A percentile compares a stretch with the other conserved stretches of the same genome.
phyloP scores from a whole-genome alignment of 2,329 filamentous ascomycete genomes.

The Trichoderma afroharzianum region DNA sequence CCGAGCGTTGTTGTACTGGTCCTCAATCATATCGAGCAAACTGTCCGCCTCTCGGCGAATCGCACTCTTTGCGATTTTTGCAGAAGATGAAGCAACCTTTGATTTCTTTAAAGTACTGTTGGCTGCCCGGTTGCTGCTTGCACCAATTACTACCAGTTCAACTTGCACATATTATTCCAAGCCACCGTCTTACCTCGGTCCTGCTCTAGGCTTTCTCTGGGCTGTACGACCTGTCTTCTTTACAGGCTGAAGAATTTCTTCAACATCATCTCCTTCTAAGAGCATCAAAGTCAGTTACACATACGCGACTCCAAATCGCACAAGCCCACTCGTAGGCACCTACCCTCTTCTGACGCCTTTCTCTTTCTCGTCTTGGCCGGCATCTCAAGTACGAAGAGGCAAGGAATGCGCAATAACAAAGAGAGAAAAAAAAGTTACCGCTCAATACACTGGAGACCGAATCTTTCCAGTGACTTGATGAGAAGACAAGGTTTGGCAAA shows the following conservation, averaged over 20 bases:
- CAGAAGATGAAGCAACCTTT: conserved; percentile 15
- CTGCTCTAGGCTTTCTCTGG: neutral
- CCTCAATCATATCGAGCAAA: conserved; percentile 24
- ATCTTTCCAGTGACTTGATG: neutral
- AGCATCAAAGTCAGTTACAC: neutral
- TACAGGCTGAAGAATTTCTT: neutral
- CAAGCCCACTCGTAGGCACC: neutral
- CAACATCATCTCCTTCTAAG: neutral
- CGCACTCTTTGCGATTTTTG: conserved; percentile 21
- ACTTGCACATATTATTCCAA: neutral
- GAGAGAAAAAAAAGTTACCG: neutral
- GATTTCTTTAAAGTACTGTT: neutral
- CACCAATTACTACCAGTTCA: neutral
- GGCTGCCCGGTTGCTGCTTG: neutral
- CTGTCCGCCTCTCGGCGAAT: conserved; percentile 25
- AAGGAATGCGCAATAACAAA: neutral
- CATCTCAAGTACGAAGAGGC: conserved; percentile 21
- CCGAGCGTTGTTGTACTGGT: neutral
- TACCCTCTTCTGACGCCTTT: conserved; percentile 25
- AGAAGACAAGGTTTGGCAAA: neutral
- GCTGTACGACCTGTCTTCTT: neutral
- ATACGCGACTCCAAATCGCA: too few relatives aligned
- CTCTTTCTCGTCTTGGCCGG: conserved; percentile 28
- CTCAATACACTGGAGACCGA: neutral
- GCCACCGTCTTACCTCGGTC: neutral